Conservation (phyloP, 1,284 basidiomycete genomes). For the Apiotrichum mycotoxinovorans region DNA sequence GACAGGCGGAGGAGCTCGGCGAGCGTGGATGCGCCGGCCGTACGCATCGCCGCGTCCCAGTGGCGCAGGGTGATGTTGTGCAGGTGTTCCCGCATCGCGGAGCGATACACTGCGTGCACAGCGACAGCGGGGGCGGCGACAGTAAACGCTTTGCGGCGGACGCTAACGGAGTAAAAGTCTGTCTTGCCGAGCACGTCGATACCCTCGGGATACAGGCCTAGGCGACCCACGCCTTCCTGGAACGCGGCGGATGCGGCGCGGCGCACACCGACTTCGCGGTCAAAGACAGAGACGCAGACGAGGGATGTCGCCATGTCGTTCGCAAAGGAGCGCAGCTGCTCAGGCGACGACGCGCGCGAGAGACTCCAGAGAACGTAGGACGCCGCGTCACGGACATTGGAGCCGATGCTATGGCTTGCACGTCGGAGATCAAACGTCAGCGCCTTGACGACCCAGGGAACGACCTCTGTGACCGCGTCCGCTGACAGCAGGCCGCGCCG, state of each 20-base stretch:
- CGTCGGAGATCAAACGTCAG: slow-evolving; percentile 88
- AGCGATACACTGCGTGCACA: slow-evolving; percentile 65
- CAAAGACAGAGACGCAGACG: slow-evolving; percentile 75
- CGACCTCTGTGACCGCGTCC: slow-evolving; percentile 60
- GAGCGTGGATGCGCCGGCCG: slow-evolving; percentile 73
- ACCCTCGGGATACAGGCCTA: slow-evolving; percentile 82
- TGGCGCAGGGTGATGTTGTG: slow-evolving; percentile 73
- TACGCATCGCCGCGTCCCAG: slow-evolving; percentile 82
- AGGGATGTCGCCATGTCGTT: slow-evolving; percentile 65
- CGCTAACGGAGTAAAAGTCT: slow-evolving; percentile 91
- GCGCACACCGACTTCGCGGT: slow-evolving; percentile 92
- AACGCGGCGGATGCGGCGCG: slow-evolving; percentile 96
- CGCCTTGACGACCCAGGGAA: slow-evolving; percentile 78
- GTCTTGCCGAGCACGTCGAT: slow-evolving; percentile 87
- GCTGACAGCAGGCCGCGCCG: slow-evolving; percentile 68
- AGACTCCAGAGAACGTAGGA: slow-evolving; percentile 94
- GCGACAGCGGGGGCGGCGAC: slow-evolving; percentile 80
- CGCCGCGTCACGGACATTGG: slow-evolving; percentile 90
- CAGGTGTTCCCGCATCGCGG: slow-evolving; percentile 69
- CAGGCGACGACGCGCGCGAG: slow-evolving; percentile 67
- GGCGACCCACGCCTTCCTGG: slow-evolving; percentile 93
- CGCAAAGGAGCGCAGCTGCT: slow-evolving; percentile 63
- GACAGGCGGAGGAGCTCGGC: slow-evolving; percentile 62
- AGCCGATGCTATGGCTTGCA: slow-evolving; percentile 87
- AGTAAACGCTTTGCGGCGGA: slow-evolving; percentile 77